These are phyloP conservation scores for Aplosporella prunicola DNA, from an alignment of 2,329 filamentous ascomycete species.

Conservation along the genomic window DNA sequence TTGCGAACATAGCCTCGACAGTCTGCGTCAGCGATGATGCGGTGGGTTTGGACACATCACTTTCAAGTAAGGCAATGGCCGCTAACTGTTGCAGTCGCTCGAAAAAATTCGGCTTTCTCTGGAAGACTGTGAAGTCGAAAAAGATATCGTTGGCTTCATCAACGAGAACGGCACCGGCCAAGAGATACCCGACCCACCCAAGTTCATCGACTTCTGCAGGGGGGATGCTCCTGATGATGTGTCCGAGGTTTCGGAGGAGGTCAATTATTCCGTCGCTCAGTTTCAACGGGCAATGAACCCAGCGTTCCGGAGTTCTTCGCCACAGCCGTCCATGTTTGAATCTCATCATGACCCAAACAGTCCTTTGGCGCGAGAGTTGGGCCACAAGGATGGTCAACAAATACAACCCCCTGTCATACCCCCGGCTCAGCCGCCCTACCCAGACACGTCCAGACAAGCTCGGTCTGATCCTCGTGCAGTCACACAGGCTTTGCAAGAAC, in stretches of 20 bases:
- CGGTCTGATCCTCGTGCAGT: constrained; percentile 25
- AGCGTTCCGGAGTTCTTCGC: constrained; percentile 88
- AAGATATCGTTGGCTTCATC: constrained; percentile 86
- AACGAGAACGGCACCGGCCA: constrained; percentile 82
- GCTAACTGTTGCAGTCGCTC: constrained; percentile 50
- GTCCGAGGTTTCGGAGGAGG: constrained; percentile 78
- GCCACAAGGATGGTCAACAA: constrained; percentile 35
- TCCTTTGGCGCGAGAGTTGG: constrained; percentile 59
- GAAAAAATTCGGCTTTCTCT: constrained; percentile 91
- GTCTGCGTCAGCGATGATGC: constrained; percentile 96
- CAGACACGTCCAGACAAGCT: constrained; percentile 9
- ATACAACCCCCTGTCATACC: constrained; percentile 10
- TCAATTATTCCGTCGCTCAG: constrained; percentile 87
- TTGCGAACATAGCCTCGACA: constrained; percentile 93
- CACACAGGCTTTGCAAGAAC: constrained; percentile 26
- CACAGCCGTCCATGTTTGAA: constrained; percentile 85
- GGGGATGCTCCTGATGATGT: constrained; percentile 72
- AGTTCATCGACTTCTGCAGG: constrained; percentile 97
- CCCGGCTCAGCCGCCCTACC: constrained; percentile 1
- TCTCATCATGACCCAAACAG: constrained; percentile 84
- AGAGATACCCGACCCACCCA: constrained; percentile 93
- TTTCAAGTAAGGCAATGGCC: background rate
- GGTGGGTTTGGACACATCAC: constrained; percentile 27
- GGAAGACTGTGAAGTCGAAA: constrained; percentile 93
- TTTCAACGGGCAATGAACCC: constrained; percentile 94